Evolutionary conservation across 192 early-diverging fungal genomes (phyloP), one percentile per base, ranked within the genome.

Genomic region (Coemansia furcata): DNA sequence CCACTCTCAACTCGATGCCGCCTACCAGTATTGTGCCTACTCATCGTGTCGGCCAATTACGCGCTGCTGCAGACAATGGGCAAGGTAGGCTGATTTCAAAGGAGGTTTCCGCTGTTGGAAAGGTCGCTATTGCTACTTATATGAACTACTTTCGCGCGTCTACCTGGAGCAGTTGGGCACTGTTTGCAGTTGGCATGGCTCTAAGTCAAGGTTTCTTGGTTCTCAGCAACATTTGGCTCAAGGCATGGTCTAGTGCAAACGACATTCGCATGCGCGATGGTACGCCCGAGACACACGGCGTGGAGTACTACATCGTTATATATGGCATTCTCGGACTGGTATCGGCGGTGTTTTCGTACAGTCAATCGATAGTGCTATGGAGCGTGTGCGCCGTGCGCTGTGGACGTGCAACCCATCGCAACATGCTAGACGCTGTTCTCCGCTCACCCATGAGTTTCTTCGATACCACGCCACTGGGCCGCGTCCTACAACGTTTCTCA

Each of bases 401-500:
- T 23, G 92, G 93, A 3, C 82, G 86, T 30, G 71, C 78, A 3
- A 80, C 94, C 37, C 95, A 96, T 61, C 67, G 85, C 5, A 65
- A 89, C 15, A 93, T 98, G 91, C 83, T 98, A 43, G 63, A 87
- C 9, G 88, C 86, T 50, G 86, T 97, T 50, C 46, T 95, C 12
- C 86, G 84, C 60, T 77, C 87, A 4, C 88, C 86, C 9, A 86
- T 87, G 81, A 64, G 72, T 30, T 89, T 86, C 65, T 89, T 89
- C 65, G 88, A 89, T 60, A 80, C 86, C 7, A 93, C 94, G 0
- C 94, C 94, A 11, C 72, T 93, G 0, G 93, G 95, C 14, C 88
- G 95, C 49, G 87, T 96, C 71, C 70, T 95, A 39, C 94, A 97
- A 70, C 88, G 95, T 15, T 95, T 97, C 72, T 90, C 91, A 38